Conservation (phyloP, 202 grass and related monocot genomes). For the Carex arenaria region DNA sequence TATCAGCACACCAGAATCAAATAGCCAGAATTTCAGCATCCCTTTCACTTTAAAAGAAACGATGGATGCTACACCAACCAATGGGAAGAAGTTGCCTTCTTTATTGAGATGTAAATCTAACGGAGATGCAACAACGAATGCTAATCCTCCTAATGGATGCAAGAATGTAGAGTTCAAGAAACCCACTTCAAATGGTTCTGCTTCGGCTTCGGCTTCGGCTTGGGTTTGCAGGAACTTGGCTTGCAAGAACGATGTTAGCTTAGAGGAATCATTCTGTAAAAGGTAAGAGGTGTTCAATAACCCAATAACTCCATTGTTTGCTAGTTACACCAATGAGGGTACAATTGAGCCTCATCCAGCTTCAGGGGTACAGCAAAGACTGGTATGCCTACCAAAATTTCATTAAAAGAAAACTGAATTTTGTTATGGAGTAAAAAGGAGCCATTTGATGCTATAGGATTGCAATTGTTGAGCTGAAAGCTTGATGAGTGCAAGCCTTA, state of each 20-base stretch:
- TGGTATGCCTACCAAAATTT: not conserved
- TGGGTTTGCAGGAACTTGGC: constrained; percentile 98
- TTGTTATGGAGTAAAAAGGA: not conserved
- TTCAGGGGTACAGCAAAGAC: not conserved
- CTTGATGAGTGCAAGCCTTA: not conserved
- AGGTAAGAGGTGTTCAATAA: constrained; percentile 21
- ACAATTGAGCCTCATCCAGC: not conserved
- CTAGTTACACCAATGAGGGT: not conserved
- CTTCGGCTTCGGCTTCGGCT: constrained; percentile 28
- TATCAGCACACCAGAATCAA: constrained; percentile 27
- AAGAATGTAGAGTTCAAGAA: constrained; percentile 65
- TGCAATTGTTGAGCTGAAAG: not conserved
- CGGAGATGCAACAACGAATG: constrained; percentile 53
- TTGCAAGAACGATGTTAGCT: constrained; percentile 76
- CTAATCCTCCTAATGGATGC: constrained; percentile 44
- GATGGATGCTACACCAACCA: constrained; percentile 37
- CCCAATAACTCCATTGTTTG: not conserved
- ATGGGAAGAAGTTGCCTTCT: constrained; percentile 28
- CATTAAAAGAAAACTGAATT: not conserved
- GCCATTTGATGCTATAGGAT: not conserved
- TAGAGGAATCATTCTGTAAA: constrained; percentile 86
- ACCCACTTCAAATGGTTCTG: constrained; percentile 43
- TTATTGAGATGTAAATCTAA: constrained; percentile 35
- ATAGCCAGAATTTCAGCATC: constrained; percentile 19
- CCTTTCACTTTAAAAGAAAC: constrained; percentile 24